Percentiles rank a stretch among this genome's conserved stretches.
These are phyloP conservation scores for Hymenoscyphus albidus DNA, from an alignment of 2,329 filamentous ascomycete species.

Conservation along the genomic window DNA sequence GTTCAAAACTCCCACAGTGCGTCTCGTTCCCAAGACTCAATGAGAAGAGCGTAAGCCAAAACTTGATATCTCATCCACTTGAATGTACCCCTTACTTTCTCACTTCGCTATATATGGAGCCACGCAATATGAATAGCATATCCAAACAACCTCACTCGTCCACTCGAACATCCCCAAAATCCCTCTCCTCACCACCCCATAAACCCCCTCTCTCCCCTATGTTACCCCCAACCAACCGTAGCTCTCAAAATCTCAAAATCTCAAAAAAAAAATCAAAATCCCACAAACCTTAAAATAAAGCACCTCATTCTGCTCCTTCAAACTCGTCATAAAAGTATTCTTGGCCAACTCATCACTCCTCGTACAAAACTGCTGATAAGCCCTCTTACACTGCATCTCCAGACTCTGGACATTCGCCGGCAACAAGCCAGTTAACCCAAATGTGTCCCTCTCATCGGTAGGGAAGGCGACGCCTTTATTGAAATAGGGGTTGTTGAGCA, in stretches of 20 bases:
- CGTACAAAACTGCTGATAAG: conserved; percentile 73
- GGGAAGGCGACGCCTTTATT: conserved; percentile 85
- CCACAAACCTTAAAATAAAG: conserved; percentile 67
- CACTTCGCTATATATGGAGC: no score
- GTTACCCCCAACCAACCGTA: not conserved
- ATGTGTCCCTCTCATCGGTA: conserved; percentile 60
- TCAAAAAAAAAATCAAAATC: not conserved
- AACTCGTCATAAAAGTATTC: conserved; percentile 81
- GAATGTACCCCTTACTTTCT: no score
- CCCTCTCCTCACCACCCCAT: not conserved
- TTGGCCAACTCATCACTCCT: conserved; percentile 66
- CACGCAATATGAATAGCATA: no score
- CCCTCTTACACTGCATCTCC: conserved; percentile 70
- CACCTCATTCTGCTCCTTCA: conserved; percentile 83
- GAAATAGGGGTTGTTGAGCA: conserved; percentile 64
- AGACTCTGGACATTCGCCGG: conserved; percentile 70
- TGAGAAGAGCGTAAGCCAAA: no score
- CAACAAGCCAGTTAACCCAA: conserved; percentile 69
- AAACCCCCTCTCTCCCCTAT: no score
- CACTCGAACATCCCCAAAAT: no score
- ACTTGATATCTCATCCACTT: no score
- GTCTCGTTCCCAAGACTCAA: no score
- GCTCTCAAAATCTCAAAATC: not conserved
- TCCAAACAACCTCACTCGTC: no score
- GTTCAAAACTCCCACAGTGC: no score